Percentiles rank a stretch among this genome's conserved stretches.
Conservation (phyloP, 2,329 filamentous ascomycete genomes). For the Fusarium luffae region DNA sequence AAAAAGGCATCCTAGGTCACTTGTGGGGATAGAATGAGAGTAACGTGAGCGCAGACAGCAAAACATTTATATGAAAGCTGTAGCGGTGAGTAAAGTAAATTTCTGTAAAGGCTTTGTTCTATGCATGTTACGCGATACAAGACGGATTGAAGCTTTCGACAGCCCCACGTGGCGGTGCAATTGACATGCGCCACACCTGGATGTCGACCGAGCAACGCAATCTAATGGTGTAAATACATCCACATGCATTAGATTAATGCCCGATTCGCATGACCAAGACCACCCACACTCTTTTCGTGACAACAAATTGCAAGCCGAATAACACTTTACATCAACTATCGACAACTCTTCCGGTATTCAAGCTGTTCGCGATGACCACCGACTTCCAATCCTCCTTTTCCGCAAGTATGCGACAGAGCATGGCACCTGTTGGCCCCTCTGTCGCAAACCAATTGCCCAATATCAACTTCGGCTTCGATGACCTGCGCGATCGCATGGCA, state of each 20-base stretch:
- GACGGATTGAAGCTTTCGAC: slow-evolving; percentile 39
- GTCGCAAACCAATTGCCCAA: slow-evolving; percentile 84
- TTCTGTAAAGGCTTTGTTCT: slow-evolving; percentile 9
- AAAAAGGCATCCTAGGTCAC: slow-evolving; percentile 35
- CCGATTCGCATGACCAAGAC: slow-evolving; percentile 8
- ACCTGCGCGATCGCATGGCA: slow-evolving; percentile 93
- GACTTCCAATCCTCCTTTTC: slow-evolving; percentile 78
- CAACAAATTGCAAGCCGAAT: background rate
- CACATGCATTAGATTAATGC: background rate
- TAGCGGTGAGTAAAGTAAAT: slow-evolving; percentile 13
- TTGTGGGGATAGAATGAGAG: background rate
- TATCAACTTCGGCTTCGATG: slow-evolving; percentile 96
- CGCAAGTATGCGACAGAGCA: slow-evolving; percentile 69
- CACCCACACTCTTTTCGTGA: background rate
- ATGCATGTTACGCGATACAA: slow-evolving; percentile 17
- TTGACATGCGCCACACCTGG: slow-evolving; percentile 39
- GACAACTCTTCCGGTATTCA: background rate
- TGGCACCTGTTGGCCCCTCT: slow-evolving; percentile 69
- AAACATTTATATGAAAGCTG: slow-evolving; percentile 11
- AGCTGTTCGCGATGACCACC: slow-evolving; percentile 59
- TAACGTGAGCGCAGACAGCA: background rate
- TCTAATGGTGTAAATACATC: slow-evolving; percentile 36
- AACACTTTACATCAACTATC: background rate
- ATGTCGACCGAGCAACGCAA: slow-evolving; percentile 48
- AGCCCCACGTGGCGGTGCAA: slow-evolving; percentile 47